phyloP scores from a whole-genome alignment of 129 eudicot genomes.

The Lactuca saligna region DNA sequence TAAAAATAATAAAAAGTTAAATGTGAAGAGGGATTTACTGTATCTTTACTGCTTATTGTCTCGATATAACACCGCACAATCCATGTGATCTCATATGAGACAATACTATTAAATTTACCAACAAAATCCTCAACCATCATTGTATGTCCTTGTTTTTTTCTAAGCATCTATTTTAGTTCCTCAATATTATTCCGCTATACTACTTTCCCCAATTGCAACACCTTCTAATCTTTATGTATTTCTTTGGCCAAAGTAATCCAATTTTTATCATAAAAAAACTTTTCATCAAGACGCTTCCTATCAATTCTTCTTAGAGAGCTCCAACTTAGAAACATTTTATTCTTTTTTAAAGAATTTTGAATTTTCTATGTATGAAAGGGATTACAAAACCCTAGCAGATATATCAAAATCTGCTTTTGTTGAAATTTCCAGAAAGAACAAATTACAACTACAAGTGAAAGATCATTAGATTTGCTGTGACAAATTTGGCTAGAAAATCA shows the following conservation, averaged over 20 bases:
- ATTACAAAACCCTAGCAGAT: background rate
- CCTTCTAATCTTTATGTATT: background rate
- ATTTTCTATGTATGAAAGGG: background rate
- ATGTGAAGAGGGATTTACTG: background rate
- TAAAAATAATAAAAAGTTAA: background rate
- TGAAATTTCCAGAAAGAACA: background rate
- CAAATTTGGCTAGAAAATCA: constrained; percentile 13
- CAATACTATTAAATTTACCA: background rate
- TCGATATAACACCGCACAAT: background rate
- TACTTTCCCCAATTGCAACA: background rate
- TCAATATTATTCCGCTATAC: background rate
- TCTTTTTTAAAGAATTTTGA: background rate
- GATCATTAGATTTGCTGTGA: background rate
- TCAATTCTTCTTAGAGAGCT: background rate
- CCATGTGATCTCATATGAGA: background rate
- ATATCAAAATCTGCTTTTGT: background rate
- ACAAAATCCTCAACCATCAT: background rate
- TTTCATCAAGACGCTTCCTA: background rate
- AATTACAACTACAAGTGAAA: background rate
- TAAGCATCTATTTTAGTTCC: background rate
- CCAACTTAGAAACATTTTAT: background rate
- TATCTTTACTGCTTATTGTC: constrained; percentile 5
- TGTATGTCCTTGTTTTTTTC: background rate
- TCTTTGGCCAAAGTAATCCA: background rate
- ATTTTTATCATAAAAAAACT: background rate